phyloP scores from a whole-genome alignment of 2,329 filamentous ascomycete species.

The Leptoxyphium fumago region DNA sequence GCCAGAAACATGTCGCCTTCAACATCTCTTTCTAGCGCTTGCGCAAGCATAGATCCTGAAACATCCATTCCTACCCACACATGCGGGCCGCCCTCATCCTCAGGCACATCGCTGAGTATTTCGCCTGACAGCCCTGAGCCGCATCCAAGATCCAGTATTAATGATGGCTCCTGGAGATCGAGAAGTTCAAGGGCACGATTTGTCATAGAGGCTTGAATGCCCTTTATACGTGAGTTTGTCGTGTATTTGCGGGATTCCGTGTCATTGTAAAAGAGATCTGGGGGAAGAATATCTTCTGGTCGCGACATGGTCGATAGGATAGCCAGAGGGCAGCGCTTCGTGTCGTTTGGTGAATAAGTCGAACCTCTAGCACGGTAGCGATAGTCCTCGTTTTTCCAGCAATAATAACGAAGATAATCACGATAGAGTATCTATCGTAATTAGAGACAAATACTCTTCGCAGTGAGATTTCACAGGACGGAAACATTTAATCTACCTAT shows the following conservation, averaged over 20 bases:
- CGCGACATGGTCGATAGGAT: constrained; percentile 61
- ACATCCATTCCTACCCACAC: constrained; percentile 97
- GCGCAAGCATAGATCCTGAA: constrained; percentile 87
- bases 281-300: constrained; percentile 85
- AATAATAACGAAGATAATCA: too few relatives aligned
- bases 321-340: constrained; percentile 4
- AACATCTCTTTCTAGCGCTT: constrained; percentile 79
- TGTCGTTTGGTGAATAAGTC: too few relatives aligned
- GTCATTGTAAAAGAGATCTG: constrained; percentile 96
- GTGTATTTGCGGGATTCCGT: constrained; percentile 94
- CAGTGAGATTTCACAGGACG: too few relatives aligned
- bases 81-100: constrained; percentile 68
- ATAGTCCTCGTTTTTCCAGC: too few relatives aligned
- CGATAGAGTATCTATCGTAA: too few relatives aligned
- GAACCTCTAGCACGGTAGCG: too few relatives aligned
- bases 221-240: constrained; percentile 85
- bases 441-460: too few relatives aligned
- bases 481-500: neutral
- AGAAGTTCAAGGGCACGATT: constrained; percentile 84
- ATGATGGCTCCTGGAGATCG: constrained; percentile 58
- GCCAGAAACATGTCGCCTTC: constrained; percentile 89
- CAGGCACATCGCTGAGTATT: constrained; percentile 61
- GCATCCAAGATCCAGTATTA: constrained; percentile 94
- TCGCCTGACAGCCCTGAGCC: constrained; percentile 89
- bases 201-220: constrained; percentile 91